phyloP scores from a whole-genome alignment of 768 basidiomycete genomes.

The Mycena haematopus region DNA sequence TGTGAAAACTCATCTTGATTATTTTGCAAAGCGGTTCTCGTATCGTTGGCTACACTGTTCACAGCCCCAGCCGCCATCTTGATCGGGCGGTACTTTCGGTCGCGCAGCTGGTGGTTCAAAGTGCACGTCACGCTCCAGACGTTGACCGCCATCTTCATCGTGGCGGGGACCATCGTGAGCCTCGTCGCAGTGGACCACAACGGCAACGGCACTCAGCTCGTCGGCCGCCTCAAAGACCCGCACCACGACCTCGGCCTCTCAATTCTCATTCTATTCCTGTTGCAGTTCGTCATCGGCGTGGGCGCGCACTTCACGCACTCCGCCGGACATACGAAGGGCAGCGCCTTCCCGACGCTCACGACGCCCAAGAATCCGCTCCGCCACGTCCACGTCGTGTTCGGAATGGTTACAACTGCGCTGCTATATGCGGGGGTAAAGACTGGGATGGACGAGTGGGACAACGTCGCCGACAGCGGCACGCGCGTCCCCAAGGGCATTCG shows the following conservation, averaged over 20 bases:
- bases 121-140: conserved; percentile 24
- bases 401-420: conserved; percentile 25
- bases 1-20: background rate
- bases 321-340: conserved; percentile 3
- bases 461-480: conserved; percentile 23
- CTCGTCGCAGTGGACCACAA: conserved; percentile 19
- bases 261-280: conserved; percentile 25
- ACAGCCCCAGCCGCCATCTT: conserved; percentile 29
- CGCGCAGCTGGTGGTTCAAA: conserved; percentile 29
- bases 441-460: conserved; percentile 31
- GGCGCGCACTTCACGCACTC: conserved; percentile 30
- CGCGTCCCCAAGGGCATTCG: conserved; percentile 22
- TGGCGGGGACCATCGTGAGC: conserved; percentile 13
- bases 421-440: conserved; percentile 31
- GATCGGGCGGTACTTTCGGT: conserved; percentile 29
- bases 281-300: conserved; percentile 27
- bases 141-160: conserved; percentile 22
- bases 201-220: conserved; percentile 25
- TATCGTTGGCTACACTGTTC: conserved; percentile 23
- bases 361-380: conserved; percentile 28
- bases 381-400: conserved; percentile 27
- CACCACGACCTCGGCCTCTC: conserved; percentile 32
- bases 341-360: conserved; percentile 25
- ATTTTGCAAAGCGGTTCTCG: conserved; percentile 22
- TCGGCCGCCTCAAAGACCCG: conserved; percentile 24